phyloP scores from a whole-genome alignment of 169 alveolate genomes.

The Cryptosporidium ryanae region DNA sequence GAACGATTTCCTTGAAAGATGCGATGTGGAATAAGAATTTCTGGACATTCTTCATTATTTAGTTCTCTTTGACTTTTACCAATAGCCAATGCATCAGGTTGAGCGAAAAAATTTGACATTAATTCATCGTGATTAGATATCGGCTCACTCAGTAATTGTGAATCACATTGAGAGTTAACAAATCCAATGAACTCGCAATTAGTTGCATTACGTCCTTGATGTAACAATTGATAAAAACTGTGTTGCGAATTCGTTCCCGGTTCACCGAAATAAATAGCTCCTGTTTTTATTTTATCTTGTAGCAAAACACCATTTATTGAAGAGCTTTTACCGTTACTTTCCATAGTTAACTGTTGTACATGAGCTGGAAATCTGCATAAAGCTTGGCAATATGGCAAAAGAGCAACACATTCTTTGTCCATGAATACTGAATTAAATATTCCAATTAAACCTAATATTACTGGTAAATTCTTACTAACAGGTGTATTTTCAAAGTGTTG shows the following conservation, averaged over 20 bases:
- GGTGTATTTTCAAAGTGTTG: constrained; percentile 87
- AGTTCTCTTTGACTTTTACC: constrained; percentile 87
- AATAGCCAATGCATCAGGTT: constrained; percentile 98
- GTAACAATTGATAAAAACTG: constrained; percentile 96
- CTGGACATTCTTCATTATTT: constrained; percentile 72
- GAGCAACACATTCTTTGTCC: constrained; percentile 92
- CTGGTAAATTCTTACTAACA: constrained; percentile 90
- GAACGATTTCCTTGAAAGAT: constrained; percentile 97
- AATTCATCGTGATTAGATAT: constrained; percentile 93
- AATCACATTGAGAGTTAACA: constrained; percentile 90
- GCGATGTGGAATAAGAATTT: constrained; percentile 89
- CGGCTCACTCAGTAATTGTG: constrained; percentile 74
- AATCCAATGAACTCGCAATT: constrained; percentile 98
- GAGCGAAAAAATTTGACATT: constrained; percentile 98
- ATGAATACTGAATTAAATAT: constrained; percentile 92
- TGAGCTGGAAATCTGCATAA: constrained; percentile 94
- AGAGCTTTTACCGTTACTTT: constrained; percentile 95
- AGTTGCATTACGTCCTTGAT: constrained; percentile 94
- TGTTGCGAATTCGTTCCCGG: constrained; percentile 99
- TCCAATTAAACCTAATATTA: constrained; percentile 94
- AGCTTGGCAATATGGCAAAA: constrained; percentile 97
- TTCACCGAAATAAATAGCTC: constrained; percentile 99
- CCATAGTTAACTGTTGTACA: constrained; percentile 98
- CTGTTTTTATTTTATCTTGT: constrained; percentile 83
- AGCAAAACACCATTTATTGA: constrained; percentile 86